These are phyloP conservation scores for Evernia prunastri DNA, from an alignment of 495 filamentous ascomycete genomes.

Conservation along the genomic window DNA sequence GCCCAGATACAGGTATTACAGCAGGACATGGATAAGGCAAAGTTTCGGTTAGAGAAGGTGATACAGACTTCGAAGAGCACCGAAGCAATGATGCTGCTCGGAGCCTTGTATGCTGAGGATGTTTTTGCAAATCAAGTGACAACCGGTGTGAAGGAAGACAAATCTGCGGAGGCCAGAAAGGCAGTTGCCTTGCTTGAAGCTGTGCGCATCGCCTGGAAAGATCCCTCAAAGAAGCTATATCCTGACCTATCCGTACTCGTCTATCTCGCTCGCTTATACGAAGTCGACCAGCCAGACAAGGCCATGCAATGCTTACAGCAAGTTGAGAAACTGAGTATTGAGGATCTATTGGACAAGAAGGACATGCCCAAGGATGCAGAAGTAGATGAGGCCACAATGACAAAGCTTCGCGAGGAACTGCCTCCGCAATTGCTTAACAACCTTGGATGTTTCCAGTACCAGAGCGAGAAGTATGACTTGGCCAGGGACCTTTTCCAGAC, in stretches of 20 bases:
- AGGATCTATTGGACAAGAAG: conserved; percentile 57
- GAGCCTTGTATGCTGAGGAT: conserved; percentile 87
- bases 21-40: conserved; percentile 81
- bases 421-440: conserved; percentile 93
- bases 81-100: conserved; percentile 87
- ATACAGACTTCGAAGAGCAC: conserved; percentile 75
- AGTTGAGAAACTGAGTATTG: conserved; percentile 79
- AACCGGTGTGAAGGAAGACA: conserved; percentile 74
- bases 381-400: conserved; percentile 51
- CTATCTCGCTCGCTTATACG: conserved; percentile 86
- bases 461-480: conserved; percentile 68
- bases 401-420: conserved; percentile 61
- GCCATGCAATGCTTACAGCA: conserved; percentile 84
- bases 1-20: conserved; percentile 82
- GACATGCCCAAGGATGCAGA: conserved; percentile 59
- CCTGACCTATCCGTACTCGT: conserved; percentile 85
- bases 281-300: conserved; percentile 76
- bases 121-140: conserved; percentile 67
- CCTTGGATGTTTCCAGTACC: conserved; percentile 90
- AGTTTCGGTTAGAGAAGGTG: conserved; percentile 89
- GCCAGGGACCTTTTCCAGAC: conserved; percentile 86
- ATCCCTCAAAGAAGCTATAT: conserved; percentile 70
- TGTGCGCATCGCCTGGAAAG: conserved; percentile 85
- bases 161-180: conserved; percentile 71
- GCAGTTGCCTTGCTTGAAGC: conserved; percentile 74